Conservation (phyloP, 2,329 filamentous ascomycete genomes). For the Hymenoscyphus linearis region DNA sequence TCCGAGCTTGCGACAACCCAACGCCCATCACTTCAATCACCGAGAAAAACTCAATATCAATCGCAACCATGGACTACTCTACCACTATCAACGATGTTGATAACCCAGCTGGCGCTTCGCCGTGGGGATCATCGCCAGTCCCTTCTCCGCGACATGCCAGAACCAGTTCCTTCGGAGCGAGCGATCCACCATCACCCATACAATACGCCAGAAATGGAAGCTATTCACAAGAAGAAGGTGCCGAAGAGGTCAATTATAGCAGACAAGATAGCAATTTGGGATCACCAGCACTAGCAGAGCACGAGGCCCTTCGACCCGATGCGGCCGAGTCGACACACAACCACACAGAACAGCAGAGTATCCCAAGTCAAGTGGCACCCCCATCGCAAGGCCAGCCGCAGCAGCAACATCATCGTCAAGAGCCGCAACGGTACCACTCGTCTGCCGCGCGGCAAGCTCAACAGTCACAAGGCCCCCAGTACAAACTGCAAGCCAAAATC, state of each 20-base stretch:
- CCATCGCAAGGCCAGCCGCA: conserved; percentile 14
- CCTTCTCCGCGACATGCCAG: conserved; percentile 29
- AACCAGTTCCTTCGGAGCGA: conserved; percentile 25
- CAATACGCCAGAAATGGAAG: conserved; percentile 23
- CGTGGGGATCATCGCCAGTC: conserved; percentile 46
- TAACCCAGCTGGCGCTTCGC: conserved; percentile 52
- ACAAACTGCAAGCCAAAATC: conserved; percentile 90
- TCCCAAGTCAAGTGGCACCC: conserved; percentile 21
- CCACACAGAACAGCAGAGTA: conserved; percentile 22
- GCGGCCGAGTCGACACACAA: conserved; percentile 26
- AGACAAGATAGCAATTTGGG: conserved; percentile 26
- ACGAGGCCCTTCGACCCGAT: conserved; percentile 27
- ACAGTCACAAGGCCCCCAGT: conserved; percentile 55
- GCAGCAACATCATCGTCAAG: conserved; percentile 26
- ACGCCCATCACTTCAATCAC: background rate
- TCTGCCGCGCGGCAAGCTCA: conserved; percentile 25
- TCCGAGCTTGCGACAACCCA: background rate
- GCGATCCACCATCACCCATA: conserved; percentile 27
- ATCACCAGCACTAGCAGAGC: conserved; percentile 23
- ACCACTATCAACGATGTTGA: conserved; percentile 51
- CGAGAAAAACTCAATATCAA: background rate
- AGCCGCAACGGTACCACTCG: conserved; percentile 31
- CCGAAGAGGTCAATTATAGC: conserved; percentile 21
- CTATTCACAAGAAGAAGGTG: conserved; percentile 26
- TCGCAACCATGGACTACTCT: conserved; percentile 59